Base-by-base conservation (phyloP, 2,329 filamentous ascomycete genomes). In the Scolecobasidium constrictum region DNA sequence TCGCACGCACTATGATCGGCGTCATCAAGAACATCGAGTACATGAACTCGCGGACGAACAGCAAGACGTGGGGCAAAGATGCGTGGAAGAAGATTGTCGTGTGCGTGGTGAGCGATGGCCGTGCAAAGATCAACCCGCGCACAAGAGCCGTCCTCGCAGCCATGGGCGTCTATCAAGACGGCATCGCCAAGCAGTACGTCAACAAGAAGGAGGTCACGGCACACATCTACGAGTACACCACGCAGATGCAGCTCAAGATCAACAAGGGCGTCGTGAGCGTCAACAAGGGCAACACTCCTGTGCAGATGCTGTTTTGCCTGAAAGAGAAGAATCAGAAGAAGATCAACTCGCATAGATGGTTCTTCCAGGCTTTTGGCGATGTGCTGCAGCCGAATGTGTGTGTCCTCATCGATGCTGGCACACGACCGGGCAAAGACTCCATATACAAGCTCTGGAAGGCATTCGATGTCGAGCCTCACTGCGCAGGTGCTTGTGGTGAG, bases 251-350 rank as follows among this genome's bases (percentile, higher is more conserved):
- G 23, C 69, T 96, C 55, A 79, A 86, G 55, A 78, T 96, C 59
- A 94, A 94, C 68, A 93, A 90, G 52, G 83, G 83, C 47, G 76
- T 94, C 34, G 90, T 96, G 6, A 74, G 81, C 38, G 71, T 96
- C 39, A 85, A 92, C 48, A 86, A 87, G 56, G 83, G 73, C 4
- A 76, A 83, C 47, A 87, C 92, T 48, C 90, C 92, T 0, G 85
- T 98, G 2, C 92, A 98, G 66, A 83, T 98, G 69, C 77, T 98
- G 4, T 98, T 98, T 70, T 98, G 92, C 61, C 65, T 98, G 47
- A 98, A 98, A 69, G 92, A 98, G 60, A 96, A 95, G 76, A 98
- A 98, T 60, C 88, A 95, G 68, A 98, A 98, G 72, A 98, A 98
- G 73, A 98, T 98, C 75, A 98, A 98, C 61, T 96, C 92, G 0